Conservation (phyloP, 2,329 filamentous ascomycete species). For the Alternaria arbusti region DNA sequence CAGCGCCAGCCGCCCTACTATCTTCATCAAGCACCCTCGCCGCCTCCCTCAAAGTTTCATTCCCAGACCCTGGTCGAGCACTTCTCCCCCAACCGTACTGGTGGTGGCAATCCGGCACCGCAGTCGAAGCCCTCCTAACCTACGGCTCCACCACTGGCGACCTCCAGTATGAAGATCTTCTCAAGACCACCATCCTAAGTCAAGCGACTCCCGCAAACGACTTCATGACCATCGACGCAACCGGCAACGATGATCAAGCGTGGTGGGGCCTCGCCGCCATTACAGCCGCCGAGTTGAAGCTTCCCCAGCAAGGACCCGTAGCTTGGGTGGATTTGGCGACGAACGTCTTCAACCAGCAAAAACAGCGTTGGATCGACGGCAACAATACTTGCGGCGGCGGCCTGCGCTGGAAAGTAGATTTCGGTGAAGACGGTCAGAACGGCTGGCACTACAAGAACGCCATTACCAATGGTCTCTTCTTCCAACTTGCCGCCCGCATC, state of each 20-base stretch:
- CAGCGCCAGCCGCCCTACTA: constrained; percentile 18
- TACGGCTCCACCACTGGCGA: constrained; percentile 53
- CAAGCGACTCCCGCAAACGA: constrained; percentile 37
- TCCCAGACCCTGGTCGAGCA: constrained; percentile 25
- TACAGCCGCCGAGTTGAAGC: constrained; percentile 69
- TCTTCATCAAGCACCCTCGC: constrained; percentile 21
- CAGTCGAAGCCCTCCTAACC: constrained; percentile 40
- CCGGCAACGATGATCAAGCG: constrained; percentile 74
- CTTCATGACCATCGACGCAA: constrained; percentile 49
- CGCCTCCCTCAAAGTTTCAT: constrained; percentile 20
- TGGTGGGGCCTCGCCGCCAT: constrained; percentile 74
- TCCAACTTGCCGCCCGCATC: constrained; percentile 78
- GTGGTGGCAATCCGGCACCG: constrained; percentile 42
- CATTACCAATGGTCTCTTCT: constrained; percentile 78
- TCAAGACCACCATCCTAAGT: constrained; percentile 31
- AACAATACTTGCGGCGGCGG: constrained; percentile 69
- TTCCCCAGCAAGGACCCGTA: constrained; percentile 56
- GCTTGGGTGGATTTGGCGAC: constrained; percentile 69
- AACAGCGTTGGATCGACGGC: constrained; percentile 68
- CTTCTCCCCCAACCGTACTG: constrained; percentile 30
- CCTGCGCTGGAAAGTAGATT: constrained; percentile 74
- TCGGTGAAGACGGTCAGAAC: constrained; percentile 62
- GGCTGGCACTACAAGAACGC: constrained; percentile 83
- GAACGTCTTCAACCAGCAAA: constrained; percentile 75
- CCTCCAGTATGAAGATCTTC: constrained; percentile 46